Percentiles rank a stretch among this genome's conserved stretches.
Conservation (phyloP, 768 basidiomycete species). For the Lentinula raphanica region DNA sequence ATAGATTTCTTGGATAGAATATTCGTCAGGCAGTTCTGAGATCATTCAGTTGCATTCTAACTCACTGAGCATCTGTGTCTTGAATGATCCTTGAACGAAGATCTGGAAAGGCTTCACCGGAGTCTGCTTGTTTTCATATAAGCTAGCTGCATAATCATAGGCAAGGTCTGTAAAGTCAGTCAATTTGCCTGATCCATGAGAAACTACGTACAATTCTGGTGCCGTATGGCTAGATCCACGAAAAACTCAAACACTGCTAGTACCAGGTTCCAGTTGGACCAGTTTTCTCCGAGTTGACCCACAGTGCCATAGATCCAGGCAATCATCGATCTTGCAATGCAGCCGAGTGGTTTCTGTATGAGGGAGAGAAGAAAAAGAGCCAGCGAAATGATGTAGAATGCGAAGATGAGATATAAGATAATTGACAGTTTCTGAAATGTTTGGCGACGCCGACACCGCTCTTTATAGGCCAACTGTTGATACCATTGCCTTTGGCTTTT, state of each 20-base stretch:
- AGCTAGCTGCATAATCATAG: background rate
- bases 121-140: background rate
- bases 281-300: too few relatives aligned
- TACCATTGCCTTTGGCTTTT: background rate
- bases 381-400: background rate
- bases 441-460: background rate
- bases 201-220: too few relatives aligned
- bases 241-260: background rate
- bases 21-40: too few relatives aligned
- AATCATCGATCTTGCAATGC: too few relatives aligned
- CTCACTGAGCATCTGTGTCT: background rate
- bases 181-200: too few relatives aligned
- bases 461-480: too few relatives aligned
- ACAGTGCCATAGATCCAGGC: too few relatives aligned
- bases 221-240: background rate
- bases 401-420: background rate
- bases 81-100: slow-evolving; percentile 1
- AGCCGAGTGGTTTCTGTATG: background rate
- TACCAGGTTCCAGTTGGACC: too few relatives aligned
- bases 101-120: background rate
- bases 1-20: background rate
- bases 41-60: background rate
- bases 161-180: background rate
- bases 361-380: background rate
- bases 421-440: background rate